Evolutionary conservation across 2,329 filamentous ascomycete species (phyloP).

Genomic region (Botrytis cinerea): DNA sequence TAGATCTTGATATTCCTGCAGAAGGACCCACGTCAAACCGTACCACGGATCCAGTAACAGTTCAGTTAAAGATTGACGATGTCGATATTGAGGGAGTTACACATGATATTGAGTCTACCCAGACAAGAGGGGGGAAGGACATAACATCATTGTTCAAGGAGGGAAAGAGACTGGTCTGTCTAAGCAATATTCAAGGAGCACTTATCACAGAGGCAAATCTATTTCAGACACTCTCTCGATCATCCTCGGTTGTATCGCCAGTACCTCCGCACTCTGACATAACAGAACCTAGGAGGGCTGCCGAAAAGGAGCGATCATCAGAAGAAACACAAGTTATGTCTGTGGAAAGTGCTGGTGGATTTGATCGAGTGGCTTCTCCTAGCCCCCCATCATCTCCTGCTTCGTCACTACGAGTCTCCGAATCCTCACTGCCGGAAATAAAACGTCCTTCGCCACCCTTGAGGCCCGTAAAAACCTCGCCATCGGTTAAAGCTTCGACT

Average conservation of each 20-base stretch:
- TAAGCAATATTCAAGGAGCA: conserved; percentile 64
- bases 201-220: conserved; percentile 68
- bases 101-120: conserved; percentile 28
- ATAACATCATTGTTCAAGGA: conserved; percentile 49
- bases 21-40: conserved; percentile 45
- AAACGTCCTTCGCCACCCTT: neutral
- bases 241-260: conserved; percentile 61
- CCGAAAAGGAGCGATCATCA: conserved; percentile 26
- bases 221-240: conserved; percentile 60
- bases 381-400: conserved; percentile 26
- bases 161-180: conserved; percentile 64
- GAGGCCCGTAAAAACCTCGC: neutral
- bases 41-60: conserved; percentile 57
- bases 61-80: conserved; percentile 65
- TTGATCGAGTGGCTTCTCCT: conserved; percentile 31
- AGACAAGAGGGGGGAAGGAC: conserved; percentile 35
- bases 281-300: conserved; percentile 39
- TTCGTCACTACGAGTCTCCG: conserved; percentile 31
- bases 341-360: conserved; percentile 39
- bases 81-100: conserved; percentile 70
- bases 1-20: conserved; percentile 61
- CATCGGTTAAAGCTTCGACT: conserved; percentile 28
- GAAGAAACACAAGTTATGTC: conserved; percentile 40
- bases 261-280: conserved; percentile 50
- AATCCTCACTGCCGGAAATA: conserved; percentile 28